phyloP scores from a whole-genome alignment of 768 basidiomycete genomes.

The Piloderma croceum region DNA sequence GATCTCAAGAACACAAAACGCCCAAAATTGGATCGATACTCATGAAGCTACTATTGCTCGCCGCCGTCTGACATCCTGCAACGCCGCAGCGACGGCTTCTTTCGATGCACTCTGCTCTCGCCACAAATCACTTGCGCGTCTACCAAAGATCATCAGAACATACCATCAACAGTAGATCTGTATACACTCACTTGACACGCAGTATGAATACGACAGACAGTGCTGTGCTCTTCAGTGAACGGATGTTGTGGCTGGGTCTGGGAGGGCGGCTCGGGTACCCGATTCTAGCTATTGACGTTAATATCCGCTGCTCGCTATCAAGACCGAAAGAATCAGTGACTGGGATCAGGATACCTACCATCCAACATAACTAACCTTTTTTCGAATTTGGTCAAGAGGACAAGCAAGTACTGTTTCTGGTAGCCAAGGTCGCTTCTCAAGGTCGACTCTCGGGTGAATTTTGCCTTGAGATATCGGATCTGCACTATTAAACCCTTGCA shows the following conservation, averaged over 20 bases:
- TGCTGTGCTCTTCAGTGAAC: conserved; percentile 52
- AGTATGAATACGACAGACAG: conserved; percentile 58
- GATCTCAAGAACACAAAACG: conserved; percentile 11
- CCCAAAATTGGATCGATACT: conserved; percentile 1
- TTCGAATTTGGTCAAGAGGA: conserved; percentile 66
- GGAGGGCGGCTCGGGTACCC: conserved; percentile 54
- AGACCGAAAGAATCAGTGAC: conserved; percentile 6
- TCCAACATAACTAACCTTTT: conserved; percentile 45
- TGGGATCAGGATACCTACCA: conserved; percentile 2
- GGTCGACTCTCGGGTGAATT: conserved; percentile 78
- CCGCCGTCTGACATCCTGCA: conserved; percentile 63
- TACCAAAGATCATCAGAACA: conserved; percentile 20
- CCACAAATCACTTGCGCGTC: conserved; percentile 61
- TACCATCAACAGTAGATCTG: not conserved
- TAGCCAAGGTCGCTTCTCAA: conserved; percentile 73
- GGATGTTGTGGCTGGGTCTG: conserved; percentile 33
- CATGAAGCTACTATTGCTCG: conserved; percentile 24
- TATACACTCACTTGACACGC: conserved; percentile 50
- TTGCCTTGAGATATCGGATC: conserved; percentile 87
- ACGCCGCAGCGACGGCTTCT: conserved; percentile 55
- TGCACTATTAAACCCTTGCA: conserved; percentile 89
- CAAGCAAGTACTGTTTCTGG: conserved; percentile 85
- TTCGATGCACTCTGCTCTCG: conserved; percentile 55
- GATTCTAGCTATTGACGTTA: conserved; percentile 70
- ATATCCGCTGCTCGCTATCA: conserved; percentile 60